phyloP scores from a whole-genome alignment of 2,329 filamentous ascomycete species.

The Diplodia sapinea region DNA sequence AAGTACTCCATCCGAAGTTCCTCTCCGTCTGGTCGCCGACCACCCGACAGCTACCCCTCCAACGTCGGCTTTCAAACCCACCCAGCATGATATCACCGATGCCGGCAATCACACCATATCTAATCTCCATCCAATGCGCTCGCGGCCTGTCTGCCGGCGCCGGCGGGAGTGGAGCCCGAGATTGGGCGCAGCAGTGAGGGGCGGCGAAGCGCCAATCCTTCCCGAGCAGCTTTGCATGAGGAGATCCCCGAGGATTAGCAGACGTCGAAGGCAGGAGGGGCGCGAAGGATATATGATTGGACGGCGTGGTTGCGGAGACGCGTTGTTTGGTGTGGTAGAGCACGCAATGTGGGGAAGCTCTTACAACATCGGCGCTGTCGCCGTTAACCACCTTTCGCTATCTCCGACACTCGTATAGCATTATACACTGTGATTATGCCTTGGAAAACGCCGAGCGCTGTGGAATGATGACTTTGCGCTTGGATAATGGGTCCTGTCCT shows the following conservation, averaged over 20 bases:
- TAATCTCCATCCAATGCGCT: conserved; percentile 25
- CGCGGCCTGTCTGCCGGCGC: background rate
- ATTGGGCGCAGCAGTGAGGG: conserved; percentile 3
- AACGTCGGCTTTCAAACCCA: conserved; percentile 21
- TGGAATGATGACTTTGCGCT: background rate
- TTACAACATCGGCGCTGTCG: conserved; percentile 28
- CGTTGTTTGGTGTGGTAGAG: conserved; percentile 25
- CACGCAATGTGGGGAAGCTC: conserved; percentile 32
- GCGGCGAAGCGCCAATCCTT: conserved; percentile 4
- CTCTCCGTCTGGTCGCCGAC: conserved; percentile 8
- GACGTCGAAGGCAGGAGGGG: background rate
- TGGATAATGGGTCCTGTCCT: background rate
- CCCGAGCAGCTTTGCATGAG: background rate
- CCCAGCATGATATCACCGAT: conserved; percentile 19
- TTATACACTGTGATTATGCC: background rate
- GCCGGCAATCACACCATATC: conserved; percentile 30
- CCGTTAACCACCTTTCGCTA: conserved; percentile 3
- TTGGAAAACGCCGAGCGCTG: background rate
- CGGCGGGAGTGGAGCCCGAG: conserved; percentile 21
- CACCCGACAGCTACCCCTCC: conserved; percentile 6
- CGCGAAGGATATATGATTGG: background rate
- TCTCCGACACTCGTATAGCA: conserved; percentile 6
- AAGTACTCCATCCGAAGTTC: conserved; percentile 17
- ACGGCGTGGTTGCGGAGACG: background rate
- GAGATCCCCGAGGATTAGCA: conserved; percentile 7